These are phyloP conservation scores for Epichloe typhina DNA, from an alignment of 2,329 filamentous ascomycete species.

Conservation along the genomic window DNA sequence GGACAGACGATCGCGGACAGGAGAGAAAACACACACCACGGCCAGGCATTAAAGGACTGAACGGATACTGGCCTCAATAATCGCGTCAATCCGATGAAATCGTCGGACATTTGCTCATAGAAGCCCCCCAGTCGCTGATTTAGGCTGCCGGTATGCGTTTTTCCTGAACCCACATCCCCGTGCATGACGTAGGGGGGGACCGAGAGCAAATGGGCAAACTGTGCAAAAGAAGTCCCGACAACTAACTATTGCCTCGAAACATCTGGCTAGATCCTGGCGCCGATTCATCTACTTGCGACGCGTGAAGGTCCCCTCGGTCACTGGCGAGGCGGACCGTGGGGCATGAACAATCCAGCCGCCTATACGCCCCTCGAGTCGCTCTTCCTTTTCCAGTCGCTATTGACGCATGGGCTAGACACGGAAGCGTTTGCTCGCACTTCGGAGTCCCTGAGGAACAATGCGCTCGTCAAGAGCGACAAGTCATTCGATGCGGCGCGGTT, in stretches of 20 bases:
- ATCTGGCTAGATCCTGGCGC: slow-evolving; percentile 34
- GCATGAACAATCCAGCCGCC: slow-evolving; percentile 44
- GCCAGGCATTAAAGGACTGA: slow-evolving; percentile 9
- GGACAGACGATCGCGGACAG: slow-evolving; percentile 14
- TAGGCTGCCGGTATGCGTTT: slow-evolving; percentile 21
- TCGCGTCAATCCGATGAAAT: slow-evolving; percentile 17
- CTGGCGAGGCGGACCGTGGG: slow-evolving; percentile 41
- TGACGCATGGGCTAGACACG: slow-evolving; percentile 51
- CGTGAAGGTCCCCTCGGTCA: slow-evolving; percentile 41
- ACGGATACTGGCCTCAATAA: slow-evolving; percentile 11
- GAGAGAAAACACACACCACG: slow-evolving; percentile 13
- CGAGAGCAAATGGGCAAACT: background rate
- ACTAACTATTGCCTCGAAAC: background rate
- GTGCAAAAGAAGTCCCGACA: background rate
- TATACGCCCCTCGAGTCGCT: slow-evolving; percentile 81
- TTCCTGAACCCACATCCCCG: slow-evolving; percentile 6
- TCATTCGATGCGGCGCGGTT: slow-evolving; percentile 64
- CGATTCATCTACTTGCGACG: slow-evolving; percentile 38
- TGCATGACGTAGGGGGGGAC: slow-evolving; percentile 14
- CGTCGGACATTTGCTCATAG: slow-evolving; percentile 12
- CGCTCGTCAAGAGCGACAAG: slow-evolving; percentile 54
- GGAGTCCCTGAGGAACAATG: slow-evolving; percentile 59
- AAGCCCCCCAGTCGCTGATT: slow-evolving; percentile 16
- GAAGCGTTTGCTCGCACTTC: slow-evolving; percentile 60
- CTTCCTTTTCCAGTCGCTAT: slow-evolving; percentile 70